Evolutionary conservation across 805 yeast species (phyloP).

Genomic region (Saturnispora ahearnii): DNA sequence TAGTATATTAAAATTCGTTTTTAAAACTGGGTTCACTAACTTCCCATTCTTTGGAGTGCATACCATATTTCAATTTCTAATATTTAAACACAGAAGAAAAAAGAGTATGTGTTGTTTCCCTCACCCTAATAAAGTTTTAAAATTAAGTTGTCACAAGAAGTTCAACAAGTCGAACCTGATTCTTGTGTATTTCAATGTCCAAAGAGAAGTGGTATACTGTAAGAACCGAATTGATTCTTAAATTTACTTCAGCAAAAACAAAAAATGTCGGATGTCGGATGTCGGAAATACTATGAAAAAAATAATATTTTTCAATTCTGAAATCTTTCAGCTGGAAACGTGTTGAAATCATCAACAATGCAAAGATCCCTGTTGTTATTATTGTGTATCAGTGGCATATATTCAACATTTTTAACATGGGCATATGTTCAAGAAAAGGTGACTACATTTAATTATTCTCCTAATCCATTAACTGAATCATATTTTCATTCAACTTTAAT

Average conservation of each 20-base stretch:
- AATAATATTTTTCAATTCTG: background rate
- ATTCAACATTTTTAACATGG: slow-evolving; percentile 85
- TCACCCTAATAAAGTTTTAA: too few relatives aligned
- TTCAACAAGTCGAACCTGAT: background rate
- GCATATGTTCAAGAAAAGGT: slow-evolving; percentile 86
- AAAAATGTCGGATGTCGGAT: background rate
- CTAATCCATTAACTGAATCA: slow-evolving; percentile 11
- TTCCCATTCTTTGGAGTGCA: background rate
- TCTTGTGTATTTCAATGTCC: background rate
- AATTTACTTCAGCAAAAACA: background rate
- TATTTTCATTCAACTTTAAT: slow-evolving; percentile 67
- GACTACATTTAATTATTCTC: slow-evolving; percentile 64
- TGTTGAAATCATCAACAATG: background rate
- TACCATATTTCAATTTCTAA: background rate
- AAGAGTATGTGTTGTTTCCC: too few relatives aligned
- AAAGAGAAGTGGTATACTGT: background rate
- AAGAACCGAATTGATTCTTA: background rate
- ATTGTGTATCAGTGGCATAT: slow-evolving; percentile 54
- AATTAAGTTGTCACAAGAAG: background rate
- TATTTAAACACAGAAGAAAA: background rate
- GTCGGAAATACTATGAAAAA: background rate
- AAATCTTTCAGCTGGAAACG: background rate
- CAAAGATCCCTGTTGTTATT: slow-evolving; percentile 12
- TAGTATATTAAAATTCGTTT: slow-evolving; percentile 6
- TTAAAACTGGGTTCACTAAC: background rate